Conservation (phyloP, 2,329 filamentous ascomycete species). For the Emergomyces pasteurianus region DNA sequence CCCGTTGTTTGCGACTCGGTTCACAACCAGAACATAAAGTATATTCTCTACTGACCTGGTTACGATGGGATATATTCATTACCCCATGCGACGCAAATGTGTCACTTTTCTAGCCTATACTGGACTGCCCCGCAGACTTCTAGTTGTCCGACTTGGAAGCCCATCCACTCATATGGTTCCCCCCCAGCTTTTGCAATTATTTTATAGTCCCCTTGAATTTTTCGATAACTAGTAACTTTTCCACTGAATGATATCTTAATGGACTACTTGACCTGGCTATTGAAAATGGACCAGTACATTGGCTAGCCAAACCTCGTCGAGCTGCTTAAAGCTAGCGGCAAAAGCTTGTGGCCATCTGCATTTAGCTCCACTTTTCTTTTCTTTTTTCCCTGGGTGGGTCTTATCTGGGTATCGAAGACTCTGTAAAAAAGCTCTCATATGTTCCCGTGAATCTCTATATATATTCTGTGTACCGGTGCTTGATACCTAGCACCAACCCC, state of each 20-base stretch:
- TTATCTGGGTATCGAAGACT: not conserved
- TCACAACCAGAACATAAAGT: not conserved
- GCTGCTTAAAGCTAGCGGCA: not conserved
- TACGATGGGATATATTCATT: not conserved
- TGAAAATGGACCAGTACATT: not conserved
- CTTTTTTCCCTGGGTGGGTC: not conserved
- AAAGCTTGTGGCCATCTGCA: not conserved
- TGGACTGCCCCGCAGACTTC: not conserved
- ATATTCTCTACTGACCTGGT: not conserved
- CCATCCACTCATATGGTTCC: not conserved
- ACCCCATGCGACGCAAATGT: not conserved
- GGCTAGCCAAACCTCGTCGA: not conserved
- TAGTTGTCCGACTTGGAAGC: not conserved
- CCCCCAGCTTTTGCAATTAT: not conserved
- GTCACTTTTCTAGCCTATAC: not conserved
- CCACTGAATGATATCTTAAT: not conserved
- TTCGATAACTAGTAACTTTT: not conserved
- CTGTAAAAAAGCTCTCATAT: not conserved
- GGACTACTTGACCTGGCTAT: not conserved
- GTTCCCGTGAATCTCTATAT: too few species aligned
- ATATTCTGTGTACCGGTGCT: not conserved
- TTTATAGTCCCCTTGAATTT: not conserved
- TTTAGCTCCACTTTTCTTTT: not conserved
- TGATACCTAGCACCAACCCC: not conserved
- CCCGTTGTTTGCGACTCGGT: slow-evolving; percentile 4